Evolutionary conservation across 192 early-diverging fungal genomes (phyloP).

Genomic region (Linnemannia exigua): DNA sequence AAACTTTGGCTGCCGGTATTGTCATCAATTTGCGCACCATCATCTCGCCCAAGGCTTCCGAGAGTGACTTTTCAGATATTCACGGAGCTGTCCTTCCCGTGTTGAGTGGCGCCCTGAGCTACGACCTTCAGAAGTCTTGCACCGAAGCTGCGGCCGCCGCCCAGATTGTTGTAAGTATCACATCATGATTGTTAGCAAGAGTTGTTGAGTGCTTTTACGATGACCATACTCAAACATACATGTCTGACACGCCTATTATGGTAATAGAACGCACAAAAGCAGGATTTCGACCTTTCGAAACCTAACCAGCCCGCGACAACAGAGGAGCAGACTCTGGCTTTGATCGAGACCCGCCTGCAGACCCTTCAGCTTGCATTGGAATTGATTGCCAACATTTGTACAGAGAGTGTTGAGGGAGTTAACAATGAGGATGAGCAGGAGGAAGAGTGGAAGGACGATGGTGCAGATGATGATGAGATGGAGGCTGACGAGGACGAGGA

Average conservation of each 20-base stretch:
- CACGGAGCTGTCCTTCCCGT: slow-evolving; percentile 64
- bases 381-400: slow-evolving; percentile 86
- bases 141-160: slow-evolving; percentile 55
- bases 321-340: slow-evolving; percentile 47
- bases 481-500: slow-evolving; percentile 64
- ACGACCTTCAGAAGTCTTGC: slow-evolving; percentile 64
- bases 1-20: slow-evolving; percentile 77
- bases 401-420: slow-evolving; percentile 69
- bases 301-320: slow-evolving; percentile 46
- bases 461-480: slow-evolving; percentile 54
- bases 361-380: slow-evolving; percentile 84
- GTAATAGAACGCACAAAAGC: slow-evolving; percentile 45
- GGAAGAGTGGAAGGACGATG: slow-evolving; percentile 43
- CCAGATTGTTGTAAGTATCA: slow-evolving; percentile 57
- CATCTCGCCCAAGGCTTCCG: slow-evolving; percentile 37
- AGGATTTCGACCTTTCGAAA: slow-evolving; percentile 45
- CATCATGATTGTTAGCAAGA: background rate
- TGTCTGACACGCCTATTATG: background rate
- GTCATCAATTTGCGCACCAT: slow-evolving; percentile 67
- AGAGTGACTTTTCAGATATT: slow-evolving; percentile 55
- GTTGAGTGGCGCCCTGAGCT: slow-evolving; percentile 59
- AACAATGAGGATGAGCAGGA: slow-evolving; percentile 28
- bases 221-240: background rate
- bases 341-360: slow-evolving; percentile 68
- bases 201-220: background rate